Percentiles rank a stretch among this genome's conserved stretches.
Evolutionary conservation across 31 red algal species (phyloP).

Genomic region (Bonnemaisonia californica): DNA sequence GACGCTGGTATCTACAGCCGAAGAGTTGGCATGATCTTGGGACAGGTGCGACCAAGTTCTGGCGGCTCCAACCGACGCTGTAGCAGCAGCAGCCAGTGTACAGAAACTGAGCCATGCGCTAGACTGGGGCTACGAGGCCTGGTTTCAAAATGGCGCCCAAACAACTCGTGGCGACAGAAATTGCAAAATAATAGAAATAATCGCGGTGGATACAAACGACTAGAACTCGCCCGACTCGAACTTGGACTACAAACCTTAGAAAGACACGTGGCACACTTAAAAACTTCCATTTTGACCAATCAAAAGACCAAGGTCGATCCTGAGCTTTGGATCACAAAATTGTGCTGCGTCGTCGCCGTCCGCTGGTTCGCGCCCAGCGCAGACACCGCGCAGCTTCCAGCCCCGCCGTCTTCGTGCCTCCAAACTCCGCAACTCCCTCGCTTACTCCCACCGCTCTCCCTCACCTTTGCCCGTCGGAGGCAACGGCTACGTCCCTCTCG

Average conservation of each 20-base stretch:
- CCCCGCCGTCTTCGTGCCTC: background rate
- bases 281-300: slow-evolving; percentile 23
- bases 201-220: background rate
- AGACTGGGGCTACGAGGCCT: no score
- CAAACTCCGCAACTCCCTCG: background rate
- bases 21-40: no score
- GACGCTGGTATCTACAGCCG: no score
- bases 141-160: no score
- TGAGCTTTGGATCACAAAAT: slow-evolving; percentile 21
- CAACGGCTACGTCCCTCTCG: slow-evolving; percentile 17
- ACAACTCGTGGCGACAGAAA: no score
- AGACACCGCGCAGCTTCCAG: slow-evolving; percentile 21
- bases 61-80: no score
- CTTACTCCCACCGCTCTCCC: background rate
- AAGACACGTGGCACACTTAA: slow-evolving; percentile 24
- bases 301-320: background rate
- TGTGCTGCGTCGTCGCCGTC: slow-evolving; percentile 10
- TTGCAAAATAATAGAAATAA: slow-evolving; percentile 2
- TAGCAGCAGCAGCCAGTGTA: no score
- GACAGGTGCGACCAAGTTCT: no score
- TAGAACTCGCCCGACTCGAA: background rate
- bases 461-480: slow-evolving; percentile 43
- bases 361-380: slow-evolving; percentile 9
- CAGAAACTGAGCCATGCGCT: no score
- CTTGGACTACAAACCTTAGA: no score